phyloP scores from a whole-genome alignment of 495 filamentous ascomycete species.

The Usnea hakonensis region DNA sequence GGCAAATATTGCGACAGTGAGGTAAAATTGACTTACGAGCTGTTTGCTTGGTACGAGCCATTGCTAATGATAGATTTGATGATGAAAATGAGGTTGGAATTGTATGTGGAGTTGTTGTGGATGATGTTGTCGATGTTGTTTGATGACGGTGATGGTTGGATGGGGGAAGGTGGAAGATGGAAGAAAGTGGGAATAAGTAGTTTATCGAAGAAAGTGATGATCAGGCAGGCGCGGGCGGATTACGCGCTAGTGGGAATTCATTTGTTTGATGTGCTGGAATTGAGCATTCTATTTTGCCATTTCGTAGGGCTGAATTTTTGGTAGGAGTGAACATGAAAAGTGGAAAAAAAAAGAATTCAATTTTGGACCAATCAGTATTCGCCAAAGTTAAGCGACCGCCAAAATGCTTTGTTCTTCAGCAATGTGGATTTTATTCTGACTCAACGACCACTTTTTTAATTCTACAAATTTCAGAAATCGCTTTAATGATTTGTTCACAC shows the following conservation, averaged over 20 bases:
- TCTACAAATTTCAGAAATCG: background rate
- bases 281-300: conserved; percentile 34
- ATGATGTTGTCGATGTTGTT: conserved; percentile 39
- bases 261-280: conserved; percentile 23
- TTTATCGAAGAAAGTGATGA: conserved; percentile 29
- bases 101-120: conserved; percentile 33
- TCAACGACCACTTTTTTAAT: conserved; percentile 7
- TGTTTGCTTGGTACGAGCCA: conserved; percentile 99
- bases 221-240: conserved; percentile 21
- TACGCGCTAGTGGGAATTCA: conserved; percentile 20
- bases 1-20: conserved; percentile 24
- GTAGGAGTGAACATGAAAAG: conserved; percentile 17
- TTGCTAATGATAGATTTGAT: conserved; percentile 45
- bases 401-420: background rate
- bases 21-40: conserved; percentile 63
- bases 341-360: conserved; percentile 13
- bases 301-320: conserved; percentile 31
- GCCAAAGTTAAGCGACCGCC: conserved; percentile 5
- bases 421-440: conserved; percentile 9
- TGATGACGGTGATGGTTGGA: conserved; percentile 39
- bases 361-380: conserved; percentile 18
- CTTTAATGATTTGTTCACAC: background rate
- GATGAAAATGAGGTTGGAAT: conserved; percentile 26
- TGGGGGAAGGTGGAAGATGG: conserved; percentile 31
- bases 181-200: conserved; percentile 43